These are phyloP conservation scores for Alnus glutinosa DNA, from an alignment of 306 rosid species.

Conservation along the genomic window DNA sequence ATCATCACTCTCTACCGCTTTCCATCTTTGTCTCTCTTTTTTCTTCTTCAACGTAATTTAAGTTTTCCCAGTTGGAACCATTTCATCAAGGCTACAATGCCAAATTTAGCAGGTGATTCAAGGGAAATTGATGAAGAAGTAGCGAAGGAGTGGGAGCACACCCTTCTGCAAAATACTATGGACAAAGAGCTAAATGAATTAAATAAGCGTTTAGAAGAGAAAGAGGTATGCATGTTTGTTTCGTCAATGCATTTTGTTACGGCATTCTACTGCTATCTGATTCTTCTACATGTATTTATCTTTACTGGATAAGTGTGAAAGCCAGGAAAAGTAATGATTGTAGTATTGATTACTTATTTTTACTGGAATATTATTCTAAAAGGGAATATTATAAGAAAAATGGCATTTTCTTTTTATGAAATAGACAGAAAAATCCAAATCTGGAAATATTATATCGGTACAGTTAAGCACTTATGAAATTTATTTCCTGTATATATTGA, in stretches of 20 bases:
- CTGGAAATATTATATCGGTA: background rate
- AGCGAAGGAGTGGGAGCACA: conserved; percentile 98
- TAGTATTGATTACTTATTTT: background rate
- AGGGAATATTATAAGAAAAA: background rate
- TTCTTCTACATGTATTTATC: background rate
- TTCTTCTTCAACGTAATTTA: conserved; percentile 21
- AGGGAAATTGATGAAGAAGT: conserved; percentile 91
- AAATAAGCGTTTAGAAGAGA: conserved; percentile 91
- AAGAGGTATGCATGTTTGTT: conserved; percentile 57
- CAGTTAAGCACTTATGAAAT: background rate
- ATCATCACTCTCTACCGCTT: conserved; percentile 8
- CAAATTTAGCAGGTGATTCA: conserved; percentile 65
- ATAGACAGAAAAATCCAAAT: background rate
- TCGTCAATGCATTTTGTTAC: conserved; percentile 4
- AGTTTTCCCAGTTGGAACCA: conserved; percentile 21
- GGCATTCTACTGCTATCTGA: background rate
- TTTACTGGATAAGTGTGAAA: background rate
- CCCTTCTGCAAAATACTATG: conserved; percentile 91
- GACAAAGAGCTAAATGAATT: conserved; percentile 93
- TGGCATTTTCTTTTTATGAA: background rate
- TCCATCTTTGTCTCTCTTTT: conserved; percentile 11
- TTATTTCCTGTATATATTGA: background rate
- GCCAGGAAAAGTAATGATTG: background rate
- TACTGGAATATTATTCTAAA: conserved; percentile 6
- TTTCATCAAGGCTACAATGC: conserved; percentile 27